Base-by-base conservation (phyloP, 1,284 basidiomycete genomes). In the Ceratobasidium theobromae region DNA sequence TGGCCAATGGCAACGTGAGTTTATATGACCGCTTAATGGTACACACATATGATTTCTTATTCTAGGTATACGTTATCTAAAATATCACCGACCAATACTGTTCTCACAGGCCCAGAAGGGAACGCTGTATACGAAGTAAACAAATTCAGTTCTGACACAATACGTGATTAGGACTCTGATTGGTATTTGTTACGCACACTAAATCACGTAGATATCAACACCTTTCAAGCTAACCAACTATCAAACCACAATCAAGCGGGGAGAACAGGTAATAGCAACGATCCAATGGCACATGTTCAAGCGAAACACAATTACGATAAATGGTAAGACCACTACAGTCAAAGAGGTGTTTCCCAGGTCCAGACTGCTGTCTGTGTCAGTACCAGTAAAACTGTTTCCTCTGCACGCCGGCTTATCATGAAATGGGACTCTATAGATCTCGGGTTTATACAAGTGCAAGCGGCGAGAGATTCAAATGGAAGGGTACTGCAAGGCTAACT, bases 21-120 rank as follows among this genome's bases (percentile, higher is more conserved):
- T 16, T 38, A 38, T 16, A 16, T 38, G 35, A 38, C 9, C 16
- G 35, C 35, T 38, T 38, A 8, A 8, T 16, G 16, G 8, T 38
- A 38, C 16, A 38, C 16, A 38, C 35, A 38, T 8, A 38, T 8
- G 35, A 38, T 38, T 16, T 16, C 35, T 8, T 8, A 43, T 27
- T 18, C 16, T 45, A 58, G 41, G n/a, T 58, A 58, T 30, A 64
- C 58, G 5, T 38, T 64, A 21, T 64, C 58, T 2, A 64, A 52
- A 6, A 51, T 33, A 5, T 60, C 57, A 14, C 57, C 57, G 23
- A 60, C 33, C 8, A 60, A 60, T 32, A 60, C 57, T 38, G 32
- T 38, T 8, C 23, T 60, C 12, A 40, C 14, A 1, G 43, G 46
- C 32, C 45, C 57, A 1, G 30, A 35, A 8, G 57, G 57, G 4